These are phyloP conservation scores for Coprinopsis sp. DNA, from an alignment of 768 basidiomycete species.

Conservation along the genomic window DNA sequence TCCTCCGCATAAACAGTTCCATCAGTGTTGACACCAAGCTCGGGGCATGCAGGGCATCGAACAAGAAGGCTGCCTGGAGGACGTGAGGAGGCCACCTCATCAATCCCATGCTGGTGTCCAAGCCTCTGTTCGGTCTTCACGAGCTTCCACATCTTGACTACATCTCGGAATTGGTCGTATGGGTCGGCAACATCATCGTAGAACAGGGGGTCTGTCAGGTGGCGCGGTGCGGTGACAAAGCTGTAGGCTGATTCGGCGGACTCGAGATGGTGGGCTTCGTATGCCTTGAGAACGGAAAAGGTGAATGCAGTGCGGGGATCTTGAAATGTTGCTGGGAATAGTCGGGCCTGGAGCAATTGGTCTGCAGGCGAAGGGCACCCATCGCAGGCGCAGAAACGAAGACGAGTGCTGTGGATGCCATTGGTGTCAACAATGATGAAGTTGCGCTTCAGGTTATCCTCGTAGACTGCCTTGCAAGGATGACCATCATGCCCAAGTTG, in stretches of 20 bases:
- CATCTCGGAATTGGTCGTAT: conserved; percentile 17
- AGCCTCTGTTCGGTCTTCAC: conserved; percentile 11
- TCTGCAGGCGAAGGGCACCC: conserved; percentile 8
- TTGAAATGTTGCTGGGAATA: conserved; percentile 24
- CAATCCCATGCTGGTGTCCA: conserved; percentile 23
- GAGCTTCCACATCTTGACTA: conserved; percentile 18
- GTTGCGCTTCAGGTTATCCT: conserved; percentile 4
- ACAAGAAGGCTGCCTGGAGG: conserved; percentile 14
- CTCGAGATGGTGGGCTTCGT: conserved; percentile 21
- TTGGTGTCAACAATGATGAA: conserved; percentile 22
- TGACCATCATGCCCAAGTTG: conserved; percentile 18
- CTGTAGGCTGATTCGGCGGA: conserved; percentile 23
- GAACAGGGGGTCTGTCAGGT: conserved; percentile 20
- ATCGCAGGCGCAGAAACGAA: conserved; percentile 22
- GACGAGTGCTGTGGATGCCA: conserved; percentile 20
- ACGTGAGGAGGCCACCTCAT: conserved; percentile 12
- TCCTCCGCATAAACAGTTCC: neutral
- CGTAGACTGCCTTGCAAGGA: conserved; percentile 8
- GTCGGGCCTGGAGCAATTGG: conserved; percentile 19
- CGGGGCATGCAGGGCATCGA: conserved; percentile 19
- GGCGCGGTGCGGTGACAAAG: conserved; percentile 18
- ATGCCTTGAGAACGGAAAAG: conserved; percentile 17
- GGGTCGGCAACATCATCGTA: conserved; percentile 16
- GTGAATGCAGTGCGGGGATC: conserved; percentile 22
- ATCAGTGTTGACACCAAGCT: conserved; percentile 14